These are phyloP conservation scores for Postia placenta DNA, from an alignment of 768 basidiomycete genomes.

Conservation along the genomic window DNA sequence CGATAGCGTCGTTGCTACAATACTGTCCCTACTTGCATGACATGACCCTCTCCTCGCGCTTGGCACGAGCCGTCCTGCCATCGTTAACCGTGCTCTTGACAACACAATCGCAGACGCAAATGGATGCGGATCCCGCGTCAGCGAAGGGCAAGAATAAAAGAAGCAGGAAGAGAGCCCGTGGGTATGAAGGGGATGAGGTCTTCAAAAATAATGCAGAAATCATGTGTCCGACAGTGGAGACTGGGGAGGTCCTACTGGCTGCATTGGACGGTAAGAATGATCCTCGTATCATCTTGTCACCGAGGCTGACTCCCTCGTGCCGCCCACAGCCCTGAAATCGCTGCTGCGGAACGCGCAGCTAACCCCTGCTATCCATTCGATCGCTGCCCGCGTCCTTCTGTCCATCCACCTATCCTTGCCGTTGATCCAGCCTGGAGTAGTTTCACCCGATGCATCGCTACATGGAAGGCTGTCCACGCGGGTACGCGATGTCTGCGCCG, in stretches of 20 bases:
- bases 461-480: conserved; percentile 38
- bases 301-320: conserved; percentile 1
- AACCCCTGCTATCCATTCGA: conserved; percentile 46
- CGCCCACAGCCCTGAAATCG: conserved; percentile 39
- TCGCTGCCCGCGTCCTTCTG: conserved; percentile 52
- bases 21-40: conserved; percentile 42
- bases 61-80: conserved; percentile 49
- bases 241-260: conserved; percentile 45
- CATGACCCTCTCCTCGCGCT: conserved; percentile 40
- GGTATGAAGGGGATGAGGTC: conserved; percentile 71
- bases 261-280: conserved; percentile 53
- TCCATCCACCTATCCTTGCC: conserved; percentile 53
- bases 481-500: conserved; percentile 42
- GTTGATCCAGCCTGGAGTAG: conserved; percentile 44
- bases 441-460: conserved; percentile 48
- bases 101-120: conserved; percentile 27
- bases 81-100: conserved; percentile 43
- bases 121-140: conserved; percentile 14
- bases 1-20: conserved; percentile 37
- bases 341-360: conserved; percentile 47
- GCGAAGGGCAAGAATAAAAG: conserved; percentile 36
- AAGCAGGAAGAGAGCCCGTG: conserved; percentile 63
- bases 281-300: not conserved
- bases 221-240: conserved; percentile 42
- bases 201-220: conserved; percentile 45